A percentile compares a stretch with the other conserved stretches of the same genome.
Evolutionary conservation across 768 basidiomycete genomes (phyloP).

Genomic region (Podaxis sp.): DNA sequence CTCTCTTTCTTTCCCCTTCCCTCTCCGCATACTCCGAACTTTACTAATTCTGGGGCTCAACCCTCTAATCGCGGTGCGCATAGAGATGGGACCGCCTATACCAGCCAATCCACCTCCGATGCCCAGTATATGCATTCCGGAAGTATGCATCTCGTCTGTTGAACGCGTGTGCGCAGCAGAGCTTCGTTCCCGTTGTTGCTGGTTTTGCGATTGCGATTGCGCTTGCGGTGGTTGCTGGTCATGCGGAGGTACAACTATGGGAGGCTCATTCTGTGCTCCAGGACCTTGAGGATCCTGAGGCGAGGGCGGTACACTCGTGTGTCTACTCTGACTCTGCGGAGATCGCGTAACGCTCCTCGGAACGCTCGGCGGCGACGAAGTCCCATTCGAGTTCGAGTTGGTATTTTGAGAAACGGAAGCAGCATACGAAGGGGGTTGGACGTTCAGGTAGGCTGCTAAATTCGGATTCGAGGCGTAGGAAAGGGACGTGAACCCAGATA

Average conservation of each 20-base stretch:
- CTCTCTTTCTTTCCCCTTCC: not conserved
- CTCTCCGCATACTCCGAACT: not conserved
- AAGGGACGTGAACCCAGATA: conserved; percentile 17
- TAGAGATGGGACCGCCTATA: conserved; percentile 8
- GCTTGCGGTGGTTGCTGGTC: conserved; percentile 1
- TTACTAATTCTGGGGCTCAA: conserved; percentile 13
- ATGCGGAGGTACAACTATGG: not conserved
- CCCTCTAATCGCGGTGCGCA: conserved; percentile 11
- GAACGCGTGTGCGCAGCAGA: not conserved
- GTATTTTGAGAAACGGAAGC: conserved; percentile 25
- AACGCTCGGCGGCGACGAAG: conserved; percentile 23
- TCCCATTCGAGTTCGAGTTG: conserved; percentile 12
- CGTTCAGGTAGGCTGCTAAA: conserved; percentile 16
- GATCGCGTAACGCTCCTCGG: conserved; percentile 20
- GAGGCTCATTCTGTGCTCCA: not conserved
- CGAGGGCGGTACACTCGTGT: not conserved
- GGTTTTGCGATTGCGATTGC: not conserved
- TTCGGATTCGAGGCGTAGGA: conserved; percentile 28
- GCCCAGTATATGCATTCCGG: conserved; percentile 11
- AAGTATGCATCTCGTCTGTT: not conserved
- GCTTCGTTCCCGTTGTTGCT: not conserved
- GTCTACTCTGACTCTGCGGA: conserved; percentile 1
- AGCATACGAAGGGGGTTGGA: conserved; percentile 31
- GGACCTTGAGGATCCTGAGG: conserved; percentile 7
- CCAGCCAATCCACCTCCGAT: conserved; percentile 1